These are phyloP conservation scores for Microsporum canis DNA, from an alignment of 2,329 filamentous ascomycete genomes.

Conservation along the genomic window DNA sequence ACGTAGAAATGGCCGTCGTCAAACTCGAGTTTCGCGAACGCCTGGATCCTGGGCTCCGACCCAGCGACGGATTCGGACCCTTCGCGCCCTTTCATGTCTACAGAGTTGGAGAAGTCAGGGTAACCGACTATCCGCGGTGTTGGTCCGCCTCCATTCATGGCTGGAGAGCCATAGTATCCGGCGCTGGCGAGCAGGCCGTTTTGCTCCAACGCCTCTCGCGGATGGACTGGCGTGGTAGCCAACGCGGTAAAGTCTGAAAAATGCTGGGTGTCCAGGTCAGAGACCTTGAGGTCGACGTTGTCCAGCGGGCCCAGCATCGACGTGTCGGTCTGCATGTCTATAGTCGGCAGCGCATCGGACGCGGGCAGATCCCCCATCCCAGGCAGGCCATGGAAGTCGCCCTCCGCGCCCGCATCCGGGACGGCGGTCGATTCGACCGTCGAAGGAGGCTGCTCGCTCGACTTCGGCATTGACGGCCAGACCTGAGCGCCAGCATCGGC, in stretches of 20 bases:
- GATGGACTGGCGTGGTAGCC: conserved; percentile 24
- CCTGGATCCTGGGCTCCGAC: conserved; percentile 41
- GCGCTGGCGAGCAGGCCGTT: conserved; percentile 29
- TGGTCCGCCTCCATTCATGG: conserved; percentile 4
- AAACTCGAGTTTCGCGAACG: conserved; percentile 54
- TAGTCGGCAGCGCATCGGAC: neutral
- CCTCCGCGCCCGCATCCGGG: neutral
- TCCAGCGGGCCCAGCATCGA: neutral
- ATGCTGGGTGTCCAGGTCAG: conserved; percentile 9
- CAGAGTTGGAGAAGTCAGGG: conserved; percentile 23
- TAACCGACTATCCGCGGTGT: conserved; percentile 15
- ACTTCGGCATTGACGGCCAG: neutral
- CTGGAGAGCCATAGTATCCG: conserved; percentile 24
- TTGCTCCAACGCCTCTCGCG: conserved; percentile 30
- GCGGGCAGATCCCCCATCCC: neutral
- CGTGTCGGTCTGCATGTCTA: neutral
- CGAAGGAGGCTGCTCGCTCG: neutral
- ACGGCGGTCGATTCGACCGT: neutral
- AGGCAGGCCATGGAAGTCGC: neutral
- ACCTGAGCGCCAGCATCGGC: neutral
- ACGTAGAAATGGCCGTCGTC: conserved; percentile 56
- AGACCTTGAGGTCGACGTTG: neutral
- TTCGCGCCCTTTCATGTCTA: conserved; percentile 21
- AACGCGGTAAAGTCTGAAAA: conserved; percentile 25
- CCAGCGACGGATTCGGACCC: conserved; percentile 28